Conservation (phyloP, 2,329 filamentous ascomycete genomes). For the Alternaria brassicae region DNA sequence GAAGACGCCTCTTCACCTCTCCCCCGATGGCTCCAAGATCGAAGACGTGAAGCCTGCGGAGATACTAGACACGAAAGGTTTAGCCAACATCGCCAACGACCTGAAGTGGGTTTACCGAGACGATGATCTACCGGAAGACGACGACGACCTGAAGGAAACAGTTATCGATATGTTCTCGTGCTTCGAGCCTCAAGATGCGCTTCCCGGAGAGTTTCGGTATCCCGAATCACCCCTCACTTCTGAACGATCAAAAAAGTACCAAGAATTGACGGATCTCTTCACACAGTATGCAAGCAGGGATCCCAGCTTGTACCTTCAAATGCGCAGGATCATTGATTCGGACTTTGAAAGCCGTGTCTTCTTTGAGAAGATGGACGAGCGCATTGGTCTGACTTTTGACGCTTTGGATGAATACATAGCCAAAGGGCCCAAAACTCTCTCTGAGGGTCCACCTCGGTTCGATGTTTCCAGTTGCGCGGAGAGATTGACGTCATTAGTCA, state of each 20-base stretch:
- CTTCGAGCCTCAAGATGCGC: slow-evolving; percentile 45
- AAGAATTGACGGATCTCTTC: slow-evolving; percentile 40
- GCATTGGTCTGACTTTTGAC: slow-evolving; percentile 37
- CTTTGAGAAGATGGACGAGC: slow-evolving; percentile 46
- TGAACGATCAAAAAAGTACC: slow-evolving; percentile 42
- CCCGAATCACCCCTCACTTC: slow-evolving; percentile 35
- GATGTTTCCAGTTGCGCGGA: slow-evolving; percentile 42
- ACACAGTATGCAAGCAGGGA: slow-evolving; percentile 38
- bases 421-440: slow-evolving; percentile 34
- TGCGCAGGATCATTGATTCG: slow-evolving; percentile 40
- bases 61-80: slow-evolving; percentile 35
- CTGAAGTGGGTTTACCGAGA: slow-evolving; percentile 44
- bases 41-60: slow-evolving; percentile 39
- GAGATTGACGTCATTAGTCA: slow-evolving; percentile 37
- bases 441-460: slow-evolving; percentile 29
- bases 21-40: slow-evolving; percentile 44
- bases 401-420: slow-evolving; percentile 42
- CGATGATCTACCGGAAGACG: slow-evolving; percentile 32
- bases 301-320: slow-evolving; percentile 34
- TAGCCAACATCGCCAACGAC: slow-evolving; percentile 38
- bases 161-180: slow-evolving; percentile 47
- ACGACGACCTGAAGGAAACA: slow-evolving; percentile 42
- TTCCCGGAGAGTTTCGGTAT: slow-evolving; percentile 45
- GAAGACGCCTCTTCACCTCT: slow-evolving; percentile 38
- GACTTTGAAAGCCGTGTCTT: slow-evolving; percentile 45